Conservation (phyloP, 192 early-diverging fungal genomes). For the Coemansia sp. region DNA sequence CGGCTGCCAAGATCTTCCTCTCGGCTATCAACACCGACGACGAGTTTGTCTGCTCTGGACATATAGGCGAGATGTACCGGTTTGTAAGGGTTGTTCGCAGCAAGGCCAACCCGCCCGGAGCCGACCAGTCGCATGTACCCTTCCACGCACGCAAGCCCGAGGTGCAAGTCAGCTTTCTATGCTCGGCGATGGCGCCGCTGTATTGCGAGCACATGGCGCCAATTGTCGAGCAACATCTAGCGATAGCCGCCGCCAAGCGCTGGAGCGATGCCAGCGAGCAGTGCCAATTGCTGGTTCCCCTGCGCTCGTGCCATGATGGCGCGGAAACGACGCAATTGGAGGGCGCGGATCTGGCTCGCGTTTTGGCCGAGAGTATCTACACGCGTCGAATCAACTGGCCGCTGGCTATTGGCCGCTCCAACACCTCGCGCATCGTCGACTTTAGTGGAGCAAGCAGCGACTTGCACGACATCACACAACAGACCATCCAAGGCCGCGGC, state of each 20-base stretch:
- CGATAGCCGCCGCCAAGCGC: slow-evolving; percentile 68
- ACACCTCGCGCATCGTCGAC: slow-evolving; percentile 81
- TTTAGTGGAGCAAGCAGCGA: slow-evolving; percentile 88
- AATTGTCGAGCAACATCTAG: slow-evolving; percentile 61
- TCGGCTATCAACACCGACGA: slow-evolving; percentile 79
- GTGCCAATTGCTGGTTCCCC: neutral
- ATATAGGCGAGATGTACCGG: slow-evolving; percentile 77
- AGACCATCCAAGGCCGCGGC: slow-evolving; percentile 87
- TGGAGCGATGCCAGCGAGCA: slow-evolving; percentile 23
- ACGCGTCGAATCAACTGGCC: slow-evolving; percentile 38
- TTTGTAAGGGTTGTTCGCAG: slow-evolving; percentile 79
- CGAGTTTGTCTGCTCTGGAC: slow-evolving; percentile 78
- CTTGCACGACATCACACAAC: slow-evolving; percentile 77
- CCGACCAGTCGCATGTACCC: slow-evolving; percentile 85
- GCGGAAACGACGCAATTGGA: slow-evolving; percentile 10
- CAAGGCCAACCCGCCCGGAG: slow-evolving; percentile 72
- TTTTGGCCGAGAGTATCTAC: slow-evolving; percentile 29
- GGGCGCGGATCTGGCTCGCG: slow-evolving; percentile 16
- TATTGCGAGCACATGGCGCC: slow-evolving; percentile 76
- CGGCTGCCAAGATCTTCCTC: slow-evolving; percentile 62
- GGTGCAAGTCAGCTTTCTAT: slow-evolving; percentile 78
- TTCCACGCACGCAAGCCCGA: slow-evolving; percentile 82
- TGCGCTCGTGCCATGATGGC: slow-evolving; percentile 11
- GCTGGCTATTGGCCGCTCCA: slow-evolving; percentile 13
- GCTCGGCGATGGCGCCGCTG: slow-evolving; percentile 75